phyloP scores from a whole-genome alignment of 1,284 basidiomycete species.

The Chondrostereum purpureum region DNA sequence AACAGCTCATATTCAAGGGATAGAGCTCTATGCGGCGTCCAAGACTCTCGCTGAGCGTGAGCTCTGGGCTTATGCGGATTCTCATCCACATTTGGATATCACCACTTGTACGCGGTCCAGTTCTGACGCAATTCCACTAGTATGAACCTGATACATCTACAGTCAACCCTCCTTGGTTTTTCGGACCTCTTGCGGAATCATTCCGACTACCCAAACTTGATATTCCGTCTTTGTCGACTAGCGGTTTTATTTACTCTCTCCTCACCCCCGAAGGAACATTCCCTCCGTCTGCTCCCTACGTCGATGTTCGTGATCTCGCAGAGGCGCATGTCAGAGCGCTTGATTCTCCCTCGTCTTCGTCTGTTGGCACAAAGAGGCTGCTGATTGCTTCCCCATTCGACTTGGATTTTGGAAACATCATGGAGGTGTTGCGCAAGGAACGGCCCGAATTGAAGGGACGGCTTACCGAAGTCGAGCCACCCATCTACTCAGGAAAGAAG shows the following conservation, averaged over 20 bases:
- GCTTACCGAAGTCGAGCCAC: constrained; percentile 7
- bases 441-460: constrained; percentile 13
- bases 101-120: constrained; percentile 10
- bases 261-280: constrained; percentile 8
- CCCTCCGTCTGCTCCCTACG: constrained; percentile 6
- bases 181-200: constrained; percentile 7
- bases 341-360: constrained; percentile 7
- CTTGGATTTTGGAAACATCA: constrained; percentile 6
- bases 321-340: constrained; percentile 14
- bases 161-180: constrained; percentile 11
- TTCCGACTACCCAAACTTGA: constrained; percentile 7
- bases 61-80: constrained; percentile 16
- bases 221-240: constrained; percentile 8
- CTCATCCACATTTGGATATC: constrained; percentile 15
- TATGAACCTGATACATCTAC: neutral
- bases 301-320: constrained; percentile 15
- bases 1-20: constrained; percentile 7
- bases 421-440: constrained; percentile 8
- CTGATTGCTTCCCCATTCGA: constrained; percentile 11
- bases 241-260: constrained; percentile 7
- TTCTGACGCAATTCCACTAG: neutral
- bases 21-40: constrained; percentile 14
- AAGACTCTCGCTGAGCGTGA: constrained; percentile 16
- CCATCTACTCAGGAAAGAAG: constrained; percentile 3
- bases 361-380: constrained; percentile 13